Percentiles rank a stretch among this genome's conserved stretches.
phyloP scores from a whole-genome alignment of 23 red algal genomes.

The Pyropia yezoensis region DNA sequence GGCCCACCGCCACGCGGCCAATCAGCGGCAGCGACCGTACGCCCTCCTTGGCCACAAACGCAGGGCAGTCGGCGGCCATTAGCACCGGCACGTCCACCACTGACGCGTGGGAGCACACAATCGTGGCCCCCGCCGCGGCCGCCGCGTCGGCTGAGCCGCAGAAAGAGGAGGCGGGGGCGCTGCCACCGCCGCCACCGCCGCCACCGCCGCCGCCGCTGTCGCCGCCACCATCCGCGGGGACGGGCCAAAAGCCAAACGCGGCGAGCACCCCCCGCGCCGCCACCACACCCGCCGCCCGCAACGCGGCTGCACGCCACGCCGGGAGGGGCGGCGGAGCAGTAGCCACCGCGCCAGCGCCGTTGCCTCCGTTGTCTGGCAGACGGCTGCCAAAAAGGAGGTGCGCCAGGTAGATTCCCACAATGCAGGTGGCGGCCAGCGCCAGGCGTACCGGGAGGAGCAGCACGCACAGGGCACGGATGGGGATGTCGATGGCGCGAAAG shows the following conservation, averaged over 20 bases:
- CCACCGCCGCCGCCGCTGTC: too few species aligned
- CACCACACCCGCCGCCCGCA: too few species aligned
- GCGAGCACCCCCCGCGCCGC: too few species aligned
- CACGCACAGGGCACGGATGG: slow-evolving; percentile 16
- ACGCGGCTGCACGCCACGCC: too few species aligned
- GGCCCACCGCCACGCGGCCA: slow-evolving; percentile 22
- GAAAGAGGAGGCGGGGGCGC: too few species aligned
- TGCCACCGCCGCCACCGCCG: too few species aligned
- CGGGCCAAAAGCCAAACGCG: too few species aligned
- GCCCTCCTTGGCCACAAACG: slow-evolving; percentile 40
- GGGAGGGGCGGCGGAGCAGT: too few species aligned
- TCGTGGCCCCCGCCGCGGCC: neutral
- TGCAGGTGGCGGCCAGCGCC: slow-evolving; percentile 6
- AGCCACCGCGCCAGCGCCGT: too few species aligned
- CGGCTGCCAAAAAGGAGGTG: slow-evolving; percentile 25
- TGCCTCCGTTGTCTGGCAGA: too few species aligned
- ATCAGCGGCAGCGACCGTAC: slow-evolving; percentile 20
- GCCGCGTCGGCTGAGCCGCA: too few species aligned
- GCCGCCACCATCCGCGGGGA: neutral
- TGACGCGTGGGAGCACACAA: slow-evolving; percentile 32
- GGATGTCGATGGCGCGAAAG: neutral
- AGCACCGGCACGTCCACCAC: slow-evolving; percentile 33
- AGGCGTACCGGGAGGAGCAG: slow-evolving; percentile 60
- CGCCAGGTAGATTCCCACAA: slow-evolving; percentile 31
- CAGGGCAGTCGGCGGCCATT: slow-evolving; percentile 12